A percentile compares a stretch with the other conserved stretches of the same genome.
These are phyloP conservation scores for Salix purpurea DNA, from an alignment of 345 rosid genomes.

Conservation along the genomic window DNA sequence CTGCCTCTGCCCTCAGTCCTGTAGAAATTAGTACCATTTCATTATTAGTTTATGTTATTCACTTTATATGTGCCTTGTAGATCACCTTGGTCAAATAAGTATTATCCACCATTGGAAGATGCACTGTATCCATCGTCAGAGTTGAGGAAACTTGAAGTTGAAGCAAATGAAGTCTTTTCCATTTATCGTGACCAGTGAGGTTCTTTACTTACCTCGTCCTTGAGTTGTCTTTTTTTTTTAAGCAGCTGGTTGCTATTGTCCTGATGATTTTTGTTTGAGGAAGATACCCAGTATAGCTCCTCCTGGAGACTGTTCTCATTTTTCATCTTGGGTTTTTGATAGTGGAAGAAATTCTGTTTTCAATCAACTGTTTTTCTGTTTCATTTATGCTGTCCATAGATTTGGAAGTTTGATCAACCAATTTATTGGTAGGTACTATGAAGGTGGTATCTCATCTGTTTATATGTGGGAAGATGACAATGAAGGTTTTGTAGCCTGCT, in stretches of 20 bases:
- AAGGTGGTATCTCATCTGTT: slow-evolving; percentile 96
- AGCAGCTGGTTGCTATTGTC: not conserved
- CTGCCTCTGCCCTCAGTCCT: no score
- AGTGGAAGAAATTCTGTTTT: not conserved
- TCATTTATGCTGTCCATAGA: slow-evolving; percentile 3
- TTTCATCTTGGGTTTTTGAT: not conserved
- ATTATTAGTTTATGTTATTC: not conserved
- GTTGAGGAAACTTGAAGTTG: slow-evolving; percentile 83
- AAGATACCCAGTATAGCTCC: not conserved
- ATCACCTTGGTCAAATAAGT: slow-evolving; percentile 94
- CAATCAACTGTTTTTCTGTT: not conserved
- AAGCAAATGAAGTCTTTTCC: slow-evolving; percentile 84
- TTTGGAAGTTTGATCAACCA: slow-evolving; percentile 28
- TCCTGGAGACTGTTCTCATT: not conserved
- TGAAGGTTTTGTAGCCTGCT: slow-evolving; percentile 90
- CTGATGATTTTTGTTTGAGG: not conserved
- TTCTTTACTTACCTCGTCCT: slow-evolving; percentile 76
- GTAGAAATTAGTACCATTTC: not conserved
- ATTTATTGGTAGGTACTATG: slow-evolving; percentile 69
- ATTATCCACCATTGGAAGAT: slow-evolving; percentile 75
- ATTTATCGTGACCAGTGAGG: slow-evolving; percentile 99
- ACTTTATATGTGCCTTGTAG: slow-evolving; percentile 28
- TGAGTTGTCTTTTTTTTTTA: slow-evolving; percentile 7
- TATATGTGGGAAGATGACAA: slow-evolving; percentile 96
- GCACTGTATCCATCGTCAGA: slow-evolving; percentile 70